Conservation (phyloP, 2,329 filamentous ascomycete species). For the Xylaria sp. region DNA sequence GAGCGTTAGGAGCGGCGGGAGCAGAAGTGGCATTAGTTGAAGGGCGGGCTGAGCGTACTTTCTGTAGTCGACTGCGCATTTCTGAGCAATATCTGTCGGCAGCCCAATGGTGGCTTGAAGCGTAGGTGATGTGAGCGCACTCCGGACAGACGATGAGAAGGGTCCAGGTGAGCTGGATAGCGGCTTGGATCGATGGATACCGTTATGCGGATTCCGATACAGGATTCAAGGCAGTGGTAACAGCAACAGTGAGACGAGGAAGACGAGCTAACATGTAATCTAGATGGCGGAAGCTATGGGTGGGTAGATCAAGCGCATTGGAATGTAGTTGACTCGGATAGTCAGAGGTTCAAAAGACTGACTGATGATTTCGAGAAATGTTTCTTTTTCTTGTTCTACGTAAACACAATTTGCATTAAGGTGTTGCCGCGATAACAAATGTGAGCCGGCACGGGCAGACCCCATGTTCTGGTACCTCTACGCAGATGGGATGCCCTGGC, state of each 20-base stretch:
- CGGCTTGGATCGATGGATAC: conserved; percentile 13
- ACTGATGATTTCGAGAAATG: conserved; percentile 25
- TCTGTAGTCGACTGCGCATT: conserved; percentile 51
- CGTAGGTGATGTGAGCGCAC: conserved; percentile 1
- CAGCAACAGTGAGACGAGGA: not conserved
- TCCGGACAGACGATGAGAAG: not conserved
- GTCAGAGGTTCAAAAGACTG: conserved; percentile 15
- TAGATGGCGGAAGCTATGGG: conserved; percentile 2
- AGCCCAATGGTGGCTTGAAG: conserved; percentile 5
- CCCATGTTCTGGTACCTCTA: conserved; percentile 30
- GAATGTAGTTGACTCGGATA: conserved; percentile 21
- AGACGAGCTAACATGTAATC: conserved; percentile 16
- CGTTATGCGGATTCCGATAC: conserved; percentile 4
- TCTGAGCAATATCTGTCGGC: conserved; percentile 37
- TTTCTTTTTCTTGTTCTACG: conserved; percentile 25
- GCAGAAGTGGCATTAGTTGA: conserved; percentile 14
- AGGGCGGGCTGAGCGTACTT: conserved; percentile 37
- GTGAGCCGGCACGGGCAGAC: conserved; percentile 20
- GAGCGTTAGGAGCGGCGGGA: conserved; percentile 24
- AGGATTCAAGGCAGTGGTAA: not conserved
- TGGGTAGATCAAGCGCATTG: conserved; percentile 24
- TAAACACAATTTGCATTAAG: conserved; percentile 31
- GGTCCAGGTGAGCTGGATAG: conserved; percentile 1
- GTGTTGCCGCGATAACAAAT: conserved; percentile 26
- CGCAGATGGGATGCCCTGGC: not conserved